These are phyloP conservation scores for Moricandia arvensis DNA, from an alignment of 345 rosid species.

Conservation along the genomic window DNA sequence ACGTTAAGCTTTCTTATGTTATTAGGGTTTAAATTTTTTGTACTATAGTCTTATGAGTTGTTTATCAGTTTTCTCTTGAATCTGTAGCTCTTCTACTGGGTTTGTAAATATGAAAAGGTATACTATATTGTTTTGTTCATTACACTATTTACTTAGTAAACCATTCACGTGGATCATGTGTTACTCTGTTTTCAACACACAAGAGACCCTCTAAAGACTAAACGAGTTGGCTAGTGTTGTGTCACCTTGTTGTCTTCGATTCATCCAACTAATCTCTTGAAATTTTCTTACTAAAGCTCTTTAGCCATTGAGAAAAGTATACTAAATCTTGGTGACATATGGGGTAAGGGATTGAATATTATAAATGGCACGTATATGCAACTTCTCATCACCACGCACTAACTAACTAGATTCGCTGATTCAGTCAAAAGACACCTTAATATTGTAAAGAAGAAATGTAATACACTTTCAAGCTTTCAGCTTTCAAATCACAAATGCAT, in stretches of 20 bases:
- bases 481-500: background rate
- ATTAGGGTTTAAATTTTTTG: background rate
- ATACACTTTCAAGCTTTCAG: background rate
- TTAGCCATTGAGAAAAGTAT: too few species aligned
- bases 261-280: too few species aligned
- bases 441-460: too few species aligned
- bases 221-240: too few species aligned
- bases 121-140: background rate
- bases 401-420: too few species aligned
- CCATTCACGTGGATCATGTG: constrained; percentile 7
- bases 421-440: too few species aligned
- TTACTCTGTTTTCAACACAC: background rate
- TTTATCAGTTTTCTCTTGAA: background rate
- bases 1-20: constrained; percentile 12
- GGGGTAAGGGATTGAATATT: too few species aligned
- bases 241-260: too few species aligned
- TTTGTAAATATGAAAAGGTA: constrained; percentile 21
- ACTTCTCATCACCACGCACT: too few species aligned
- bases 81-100: background rate
- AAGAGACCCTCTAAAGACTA: constrained; percentile 5
- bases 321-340: too few species aligned
- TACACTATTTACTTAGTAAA: background rate
- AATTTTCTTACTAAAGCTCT: too few species aligned
- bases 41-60: background rate
- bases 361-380: too few species aligned